Percentiles rank a stretch among this genome's conserved stretches.
Evolutionary conservation across 768 basidiomycete genomes (phyloP).

Genomic region (Podaxis sp.): DNA sequence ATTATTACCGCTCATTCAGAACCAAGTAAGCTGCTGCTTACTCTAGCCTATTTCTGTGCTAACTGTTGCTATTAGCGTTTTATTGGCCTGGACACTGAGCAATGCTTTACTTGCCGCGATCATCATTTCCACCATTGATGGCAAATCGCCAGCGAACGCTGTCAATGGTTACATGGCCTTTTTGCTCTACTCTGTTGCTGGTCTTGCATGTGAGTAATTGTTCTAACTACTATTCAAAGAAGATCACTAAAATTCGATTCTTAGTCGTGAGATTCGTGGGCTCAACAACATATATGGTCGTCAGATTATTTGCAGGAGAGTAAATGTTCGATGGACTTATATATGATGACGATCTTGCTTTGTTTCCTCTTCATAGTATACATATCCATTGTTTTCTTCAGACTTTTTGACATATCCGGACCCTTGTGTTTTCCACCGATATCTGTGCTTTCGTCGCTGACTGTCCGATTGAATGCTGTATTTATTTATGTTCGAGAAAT

Average conservation of each 20-base stretch:
- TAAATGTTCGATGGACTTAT: constrained; percentile 33
- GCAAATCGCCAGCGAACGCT: constrained; percentile 42
- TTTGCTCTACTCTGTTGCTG: constrained; percentile 83
- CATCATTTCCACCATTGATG: constrained; percentile 58
- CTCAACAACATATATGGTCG: constrained; percentile 76
- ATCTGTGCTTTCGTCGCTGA: background rate
- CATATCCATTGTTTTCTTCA: background rate
- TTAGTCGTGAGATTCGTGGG: constrained; percentile 85
- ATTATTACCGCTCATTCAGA: constrained; percentile 86
- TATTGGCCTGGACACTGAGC: constrained; percentile 86
- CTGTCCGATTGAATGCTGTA: background rate
- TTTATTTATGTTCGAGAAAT: background rate
- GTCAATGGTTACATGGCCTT: constrained; percentile 90
- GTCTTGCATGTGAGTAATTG: constrained; percentile 71
- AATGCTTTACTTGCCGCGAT: constrained; percentile 80
- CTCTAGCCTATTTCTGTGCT: background rate
- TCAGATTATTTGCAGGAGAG: constrained; percentile 89
- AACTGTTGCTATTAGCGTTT: constrained; percentile 42
- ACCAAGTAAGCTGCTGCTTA: constrained; percentile 65
- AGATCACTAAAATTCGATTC: background rate
- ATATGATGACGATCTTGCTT: background rate
- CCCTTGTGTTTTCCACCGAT: background rate
- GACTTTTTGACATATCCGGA: background rate
- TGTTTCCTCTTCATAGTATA: background rate
- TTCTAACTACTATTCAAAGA: background rate